phyloP scores from a whole-genome alignment of 2,329 filamentous ascomycete species.

The Epichloe hybrida region DNA sequence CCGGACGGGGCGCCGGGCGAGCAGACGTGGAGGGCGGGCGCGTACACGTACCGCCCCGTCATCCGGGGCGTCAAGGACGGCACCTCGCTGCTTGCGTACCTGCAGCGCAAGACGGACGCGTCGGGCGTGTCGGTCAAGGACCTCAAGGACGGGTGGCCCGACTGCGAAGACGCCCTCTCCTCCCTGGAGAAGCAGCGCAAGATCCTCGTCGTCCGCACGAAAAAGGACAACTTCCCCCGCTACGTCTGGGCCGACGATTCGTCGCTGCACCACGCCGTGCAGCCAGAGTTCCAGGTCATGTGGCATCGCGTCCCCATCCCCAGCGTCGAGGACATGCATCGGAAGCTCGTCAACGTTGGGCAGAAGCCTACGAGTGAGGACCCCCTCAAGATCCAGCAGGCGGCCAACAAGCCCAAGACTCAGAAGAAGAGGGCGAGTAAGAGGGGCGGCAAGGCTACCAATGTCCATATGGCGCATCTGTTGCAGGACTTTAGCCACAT shows the following conservation, averaged over 20 bases:
- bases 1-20: slow-evolving; percentile 46
- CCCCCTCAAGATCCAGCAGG: slow-evolving; percentile 35
- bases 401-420: slow-evolving; percentile 50
- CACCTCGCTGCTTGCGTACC: slow-evolving; percentile 62
- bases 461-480: slow-evolving; percentile 73
- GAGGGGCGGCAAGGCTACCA: slow-evolving; percentile 68
- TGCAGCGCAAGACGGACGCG: slow-evolving; percentile 71
- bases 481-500: slow-evolving; percentile 56
- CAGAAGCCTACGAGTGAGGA: slow-evolving; percentile 78
- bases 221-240: slow-evolving; percentile 82
- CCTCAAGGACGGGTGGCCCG: slow-evolving; percentile 89
- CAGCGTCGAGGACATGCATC: slow-evolving; percentile 59
- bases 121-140: slow-evolving; percentile 76
- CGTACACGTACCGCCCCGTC: slow-evolving; percentile 72
- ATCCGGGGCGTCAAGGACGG: slow-evolving; percentile 67
- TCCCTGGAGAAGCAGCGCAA: slow-evolving; percentile 65
- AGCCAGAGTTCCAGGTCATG: slow-evolving; percentile 68
- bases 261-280: slow-evolving; percentile 59
- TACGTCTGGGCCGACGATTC: slow-evolving; percentile 86
- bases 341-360: slow-evolving; percentile 61
- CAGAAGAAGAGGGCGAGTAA: slow-evolving; percentile 56
- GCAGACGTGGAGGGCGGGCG: slow-evolving; percentile 54
- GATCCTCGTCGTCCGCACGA: slow-evolving; percentile 75
- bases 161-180: slow-evolving; percentile 66
- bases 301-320: slow-evolving; percentile 77